These are phyloP conservation scores for Suaeda aralocaspica DNA, from an alignment of 148 eudicot species.

Conservation along the genomic window DNA sequence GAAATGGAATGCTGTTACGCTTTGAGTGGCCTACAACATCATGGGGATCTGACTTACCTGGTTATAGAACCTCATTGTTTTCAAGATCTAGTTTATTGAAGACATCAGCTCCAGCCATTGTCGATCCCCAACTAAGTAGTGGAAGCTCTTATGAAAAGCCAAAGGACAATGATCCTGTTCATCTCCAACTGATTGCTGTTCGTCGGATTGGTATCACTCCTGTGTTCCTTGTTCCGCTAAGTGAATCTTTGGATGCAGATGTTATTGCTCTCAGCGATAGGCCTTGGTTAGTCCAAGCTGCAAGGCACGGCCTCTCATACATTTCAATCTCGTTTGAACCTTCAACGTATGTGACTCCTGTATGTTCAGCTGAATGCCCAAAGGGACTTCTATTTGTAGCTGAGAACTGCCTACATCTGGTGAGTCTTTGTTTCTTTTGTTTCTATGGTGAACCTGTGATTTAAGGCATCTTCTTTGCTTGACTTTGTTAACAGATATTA, in stretches of 20 bases:
- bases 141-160: slow-evolving; percentile 36
- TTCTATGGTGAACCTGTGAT: background rate
- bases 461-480: background rate
- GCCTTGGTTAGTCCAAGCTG: slow-evolving; percentile 96
- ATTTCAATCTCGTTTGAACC: slow-evolving; percentile 88
- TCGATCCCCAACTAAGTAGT: slow-evolving; percentile 23
- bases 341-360: slow-evolving; percentile 92
- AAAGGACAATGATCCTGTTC: slow-evolving; percentile 50
- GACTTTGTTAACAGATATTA: background rate
- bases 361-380: slow-evolving; percentile 79
- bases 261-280: slow-evolving; percentile 92
- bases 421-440: slow-evolving; percentile 32
- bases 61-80: slow-evolving; percentile 26
- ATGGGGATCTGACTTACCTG: slow-evolving; percentile 34
- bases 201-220: slow-evolving; percentile 95
- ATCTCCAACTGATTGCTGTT: slow-evolving; percentile 73
- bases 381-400: slow-evolving; percentile 92
- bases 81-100: slow-evolving; percentile 27
- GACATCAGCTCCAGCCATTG: slow-evolving; percentile 25
- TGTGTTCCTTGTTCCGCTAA: slow-evolving; percentile 75
- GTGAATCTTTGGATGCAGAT: slow-evolving; percentile 71
- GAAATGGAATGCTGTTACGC: slow-evolving; percentile 94
- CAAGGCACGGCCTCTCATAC: slow-evolving; percentile 87
- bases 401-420: slow-evolving; percentile 88
- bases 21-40: slow-evolving; percentile 81